Base-by-base conservation (phyloP, 257 asterid genomes). In the Nicotiana otophora region DNA sequence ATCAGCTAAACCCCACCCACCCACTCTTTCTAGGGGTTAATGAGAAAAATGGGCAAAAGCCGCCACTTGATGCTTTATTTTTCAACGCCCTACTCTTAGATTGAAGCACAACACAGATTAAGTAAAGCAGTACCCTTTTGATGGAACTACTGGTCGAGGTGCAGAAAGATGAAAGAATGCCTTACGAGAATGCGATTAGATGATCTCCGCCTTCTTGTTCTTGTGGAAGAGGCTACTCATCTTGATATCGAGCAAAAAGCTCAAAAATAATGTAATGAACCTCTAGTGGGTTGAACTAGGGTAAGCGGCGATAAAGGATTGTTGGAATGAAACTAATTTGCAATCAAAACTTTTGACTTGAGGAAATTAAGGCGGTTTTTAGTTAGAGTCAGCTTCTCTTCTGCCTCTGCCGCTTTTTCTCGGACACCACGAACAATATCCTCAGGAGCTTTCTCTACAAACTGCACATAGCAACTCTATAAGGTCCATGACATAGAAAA, bases 361-460 rank as follows among this genome's bases (percentile, higher is more conserved):
- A 96, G 97, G 79, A 94, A 86, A 30, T 90, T 85, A 4, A 92
- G 90, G 60, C 94, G 95, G 23, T 92, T 96, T 90, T 87, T 90
- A 10, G 99, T 94, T 65, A 94, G 84, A 48, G 84, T 92, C 66
- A 96, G 77, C 83, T 93, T 96, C 90, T 96, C 99, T 85, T 94
- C 93, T 4, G 96, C 94, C 88, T 96, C 98, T 78, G 91, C 90
- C 80, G 92, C 99, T 81, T 94, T 96, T 79, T 94, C 97, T 72
- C 85, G 89, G 57, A 94, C 98, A 81, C 96, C 94, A 46, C 88
- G 92, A 17, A 96, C 95, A 46, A 96, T 84, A 84, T 93, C 95
- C 89, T 90, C 92, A 0, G 99, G 99, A 80, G 99, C 98, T 90
- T 90, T 96, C 88, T 93, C 98, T 68, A 93, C 92, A 63, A 96